Conservation (phyloP, 139 green algal species). For the Asterochloris sp. region DNA sequence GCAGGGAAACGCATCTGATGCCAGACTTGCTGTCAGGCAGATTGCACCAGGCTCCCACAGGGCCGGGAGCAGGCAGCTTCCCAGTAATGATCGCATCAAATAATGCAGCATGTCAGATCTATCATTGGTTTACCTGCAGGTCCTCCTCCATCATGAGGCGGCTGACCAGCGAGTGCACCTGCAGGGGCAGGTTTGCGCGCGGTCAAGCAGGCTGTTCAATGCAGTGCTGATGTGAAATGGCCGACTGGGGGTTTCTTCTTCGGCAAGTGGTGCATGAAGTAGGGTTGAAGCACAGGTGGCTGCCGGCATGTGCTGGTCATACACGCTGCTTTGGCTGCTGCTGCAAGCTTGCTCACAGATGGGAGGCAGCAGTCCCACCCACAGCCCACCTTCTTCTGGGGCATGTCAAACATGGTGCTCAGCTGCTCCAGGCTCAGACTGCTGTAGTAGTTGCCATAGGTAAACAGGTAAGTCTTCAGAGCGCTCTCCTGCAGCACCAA, state of each 20-base stretch:
- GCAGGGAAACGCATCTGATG: too few species aligned
- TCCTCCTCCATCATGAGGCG: constrained; percentile 91
- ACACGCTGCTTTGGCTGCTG: too few species aligned
- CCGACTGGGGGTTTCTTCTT: too few species aligned
- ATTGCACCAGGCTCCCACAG: too few species aligned
- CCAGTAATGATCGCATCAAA: too few species aligned
- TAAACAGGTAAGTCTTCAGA: constrained; percentile 92
- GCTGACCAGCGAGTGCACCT: constrained; percentile 74
- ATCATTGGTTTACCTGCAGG: constrained; percentile 36
- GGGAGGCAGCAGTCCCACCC: not conserved
- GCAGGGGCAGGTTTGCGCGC: constrained; percentile 8
- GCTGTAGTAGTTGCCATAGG: constrained; percentile 81
- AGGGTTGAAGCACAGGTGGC: not conserved
- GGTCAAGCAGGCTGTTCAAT: too few species aligned
- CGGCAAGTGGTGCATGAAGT: not conserved
- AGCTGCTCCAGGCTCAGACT: constrained; percentile 85
- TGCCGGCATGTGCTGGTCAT: too few species aligned
- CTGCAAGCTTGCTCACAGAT: not conserved
- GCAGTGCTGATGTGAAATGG: too few species aligned
- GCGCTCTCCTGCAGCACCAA: constrained; percentile 67
- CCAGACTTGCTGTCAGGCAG: too few species aligned
- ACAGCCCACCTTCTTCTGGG: constrained; percentile 57
- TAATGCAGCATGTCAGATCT: too few species aligned
- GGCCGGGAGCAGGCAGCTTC: too few species aligned
- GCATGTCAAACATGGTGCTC: constrained; percentile 85